Base-by-base conservation (phyloP, 1,284 basidiomycete species). In the Ceratobasidium papillatum region DNA sequence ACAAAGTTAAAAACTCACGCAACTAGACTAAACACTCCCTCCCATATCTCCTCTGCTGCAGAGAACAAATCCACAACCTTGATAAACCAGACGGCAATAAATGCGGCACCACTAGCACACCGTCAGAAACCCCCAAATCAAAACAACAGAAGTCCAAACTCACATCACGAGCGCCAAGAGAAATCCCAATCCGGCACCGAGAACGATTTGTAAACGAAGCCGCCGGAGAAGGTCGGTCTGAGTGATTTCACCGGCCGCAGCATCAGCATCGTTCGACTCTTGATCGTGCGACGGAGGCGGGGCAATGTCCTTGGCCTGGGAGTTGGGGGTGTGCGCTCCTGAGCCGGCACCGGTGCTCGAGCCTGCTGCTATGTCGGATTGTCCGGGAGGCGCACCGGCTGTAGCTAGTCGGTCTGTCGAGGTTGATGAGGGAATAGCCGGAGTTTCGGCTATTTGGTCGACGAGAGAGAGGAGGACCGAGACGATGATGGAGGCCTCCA, bases 401-500 rank as follows among this genome's bases (percentile, higher is more conserved):
- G 30, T 30, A 22, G 64, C 41, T 27, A 61, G 59, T 14, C 82
- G 78, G 79, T 64, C 49, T 38, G 66, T 86, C 83, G 36, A 86
- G 84, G 77, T 86, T 80, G 1, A 62, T 14, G 47, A 27, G 43
- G 61, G 65, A 25, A 54, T 19, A 11, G 9, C 22, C 14, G 68
- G 51, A 17, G 68, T 22, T 19, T 64, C 49, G 19, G 90, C 86
- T 78, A 96, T 89, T 79, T 95, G 93, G 79, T 95, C 89, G 62
- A 93, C 90, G 77, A 96, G 89, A 77, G 92, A 90, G 51, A 96
- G 89, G 66, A 97, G 88, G 76, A 95, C 93, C 9, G 94, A 93
- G 83, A 96, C 84, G 85, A 96, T 94, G 84, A 96, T 92, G 66
- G 89, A 90, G 8, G 94, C 93, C 84, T 97, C 94, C 77, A 97